Base-by-base conservation (phyloP, 164 flowering plant genomes). In the Magnolia officinalis region DNA sequence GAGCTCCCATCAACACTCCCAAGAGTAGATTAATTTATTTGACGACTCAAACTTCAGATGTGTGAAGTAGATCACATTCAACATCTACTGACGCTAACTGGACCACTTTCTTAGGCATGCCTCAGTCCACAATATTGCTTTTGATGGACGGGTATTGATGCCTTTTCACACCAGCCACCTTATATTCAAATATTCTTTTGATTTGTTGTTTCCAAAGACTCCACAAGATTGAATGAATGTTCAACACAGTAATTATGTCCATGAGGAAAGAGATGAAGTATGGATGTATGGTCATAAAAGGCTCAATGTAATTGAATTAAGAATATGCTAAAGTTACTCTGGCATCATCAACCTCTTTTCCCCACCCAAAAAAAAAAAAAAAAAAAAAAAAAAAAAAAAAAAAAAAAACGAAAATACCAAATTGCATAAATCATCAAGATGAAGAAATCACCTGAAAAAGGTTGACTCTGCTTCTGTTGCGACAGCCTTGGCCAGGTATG, bases 381-480 rank as follows among this genome's bases (percentile, higher is more conserved):
- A 6, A 2, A 23, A 23, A 23, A 23, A 23, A 66, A 24, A 66
- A 14, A 24, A 6, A 2, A 29, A 23, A 26, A 67, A 5, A 10
- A 2, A 67, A n/a, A n/a, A n/a, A n/a, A n/a, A n/a, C n/a, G n/a
- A n/a, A n/a, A n/a, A n/a, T n/a, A n/a, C n/a, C n/a, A n/a, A n/a
- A n/a, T n/a, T n/a, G 26, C 21, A 68, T 26, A 68, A 24, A 67
- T 29, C 20, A 45, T 63, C 68, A 63, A 37, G 23, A 45, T 73
- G 50, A 61, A 9, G 8, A 55, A 14, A 8, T 78, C 45, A 90
- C 99, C 98, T 92, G 85, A 90, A 96, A 84, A 96, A 96, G 26
- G 98, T 94, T 45, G 98, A 94, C 63, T 96, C 99, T 65, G 98
- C 98, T 87, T 94, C 98, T 71, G 99, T 96, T 16, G 99, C 98